These are phyloP conservation scores for Echeveria elegans DNA, from an alignment of 164 flowering plant genomes.

Conservation along the genomic window DNA sequence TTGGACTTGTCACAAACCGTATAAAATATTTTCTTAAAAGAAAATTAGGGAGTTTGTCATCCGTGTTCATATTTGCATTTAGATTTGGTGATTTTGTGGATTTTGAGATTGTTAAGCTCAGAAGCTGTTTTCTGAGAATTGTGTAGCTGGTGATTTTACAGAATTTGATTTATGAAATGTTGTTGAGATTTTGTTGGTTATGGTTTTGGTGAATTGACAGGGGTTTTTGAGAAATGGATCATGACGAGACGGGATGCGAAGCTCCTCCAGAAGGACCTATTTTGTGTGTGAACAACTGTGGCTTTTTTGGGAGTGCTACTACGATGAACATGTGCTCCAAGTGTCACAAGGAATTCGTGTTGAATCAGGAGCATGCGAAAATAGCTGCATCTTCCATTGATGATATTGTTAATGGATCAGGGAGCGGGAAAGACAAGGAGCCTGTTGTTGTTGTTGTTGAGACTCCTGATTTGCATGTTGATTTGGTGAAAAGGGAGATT, in stretches of 20 bases:
- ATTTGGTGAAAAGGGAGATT: conserved; percentile 15
- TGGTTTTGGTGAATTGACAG: conserved; percentile 11
- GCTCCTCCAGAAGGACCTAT: conserved; percentile 40
- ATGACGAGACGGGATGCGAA: conserved; percentile 45
- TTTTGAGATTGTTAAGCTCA: neutral
- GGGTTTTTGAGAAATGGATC: conserved; percentile 33
- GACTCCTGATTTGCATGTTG: conserved; percentile 14
- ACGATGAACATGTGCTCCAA: conserved; percentile 56
- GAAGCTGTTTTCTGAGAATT: neutral
- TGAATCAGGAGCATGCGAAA: conserved; percentile 39
- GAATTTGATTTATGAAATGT: neutral
- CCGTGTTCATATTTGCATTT: neutral
- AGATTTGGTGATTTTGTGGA: neutral
- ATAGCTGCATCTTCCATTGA: conserved; percentile 38
- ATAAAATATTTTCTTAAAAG: too few relatives aligned
- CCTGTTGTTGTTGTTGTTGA: conserved; percentile 14
- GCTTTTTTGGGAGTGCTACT: conserved; percentile 47
- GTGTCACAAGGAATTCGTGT: conserved; percentile 40
- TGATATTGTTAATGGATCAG: conserved; percentile 29
- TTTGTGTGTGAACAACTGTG: conserved; percentile 44
- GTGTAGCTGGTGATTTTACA: neutral
- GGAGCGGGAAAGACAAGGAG: conserved; percentile 22
- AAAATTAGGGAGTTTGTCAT: neutral
- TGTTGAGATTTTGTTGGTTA: neutral
- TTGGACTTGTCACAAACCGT: neutral